Evolutionary conservation across 208 protist genomes (phyloP), one percentile per base, ranked within the genome.

Genomic region (Histomonas meleagridis): DNA sequence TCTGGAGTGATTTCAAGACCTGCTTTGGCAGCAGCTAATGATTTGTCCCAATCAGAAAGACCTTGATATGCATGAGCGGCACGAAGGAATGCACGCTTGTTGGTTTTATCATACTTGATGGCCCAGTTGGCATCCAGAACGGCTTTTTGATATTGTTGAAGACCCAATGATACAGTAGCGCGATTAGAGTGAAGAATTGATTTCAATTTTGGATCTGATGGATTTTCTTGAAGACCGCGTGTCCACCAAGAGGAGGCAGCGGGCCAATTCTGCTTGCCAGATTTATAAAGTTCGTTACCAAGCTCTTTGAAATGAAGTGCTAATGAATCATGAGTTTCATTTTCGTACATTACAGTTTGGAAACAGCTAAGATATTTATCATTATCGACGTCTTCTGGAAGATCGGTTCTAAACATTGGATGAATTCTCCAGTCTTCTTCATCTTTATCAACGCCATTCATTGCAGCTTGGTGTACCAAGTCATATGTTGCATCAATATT

Each of bases 41-140:
- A 40, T 55, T 86, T 86, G 55, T 86, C 76, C 76, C 76, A 86
- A 46, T 86, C 35, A 32, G 76, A 51, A 40, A 86, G 51, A 0
- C 76, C 76, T 38, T 86, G 76, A n/a, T 86, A 86, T n/a, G 76
- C 76, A 55, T 86, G 76, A 35, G 76, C 76, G 55, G 76, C 76
- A 32, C 76, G 40, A 4, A 86, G 21, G 16, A 51, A 86, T 51
- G 76, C 76, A 4, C 55, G 51, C 38, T 57, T 86, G 46, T 86
- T 86, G 23, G 46, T 51, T 7, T 51, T 51, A 28, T 86, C 76
- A 28, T 86, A 51, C 38, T 86, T 48, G 26, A 86, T 86, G 18
- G 76, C 76, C 76, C 76, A 86, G 38, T 86, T 43, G 3, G 76
- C 76, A 55, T 86, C 76, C 14, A 86, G 46, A 32, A 28, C 76